Base-by-base conservation (phyloP, 2,329 filamentous ascomycete genomes). In the Coniochaeta ligniaria region DNA sequence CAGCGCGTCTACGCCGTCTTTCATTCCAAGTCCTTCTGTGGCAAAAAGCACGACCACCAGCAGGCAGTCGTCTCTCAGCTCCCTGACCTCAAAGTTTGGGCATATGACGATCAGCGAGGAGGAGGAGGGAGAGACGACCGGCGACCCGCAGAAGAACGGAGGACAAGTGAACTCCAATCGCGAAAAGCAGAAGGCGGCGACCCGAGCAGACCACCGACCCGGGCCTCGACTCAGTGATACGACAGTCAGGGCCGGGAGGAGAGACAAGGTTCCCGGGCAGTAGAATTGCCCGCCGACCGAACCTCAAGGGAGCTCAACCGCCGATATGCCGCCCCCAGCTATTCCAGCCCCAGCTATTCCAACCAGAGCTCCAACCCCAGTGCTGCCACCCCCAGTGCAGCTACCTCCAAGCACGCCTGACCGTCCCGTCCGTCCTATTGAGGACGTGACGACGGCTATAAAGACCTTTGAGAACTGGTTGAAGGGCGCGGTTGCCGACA, bases 161-260 rank as follows among this genome's bases (percentile, higher is more conserved):
- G 72, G 69, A 79, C 81, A 80, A 83, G 81, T 78, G 80, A 78
- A 71, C 68, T 72, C 74, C 65, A 68, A 63, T 14, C 47, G 17
- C 9, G 57, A 63, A 60, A 65, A 62, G 61, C 60, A 67, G 63
- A 63, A 70, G 66, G 65, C 64, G 66, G 65, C 64, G 64, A 63
- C 67, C 33, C 61, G 60, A 59, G 62, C 61, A 35, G 45, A 63
- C 64, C 61, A 59, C 62, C 67, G 24, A 52, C 26, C 36, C 64
- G 41, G 41, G 45, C 35, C 33, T 45, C 56, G 20, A 20, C n/a
- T 33, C 17, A 45, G 38, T 31, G 33, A 43, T 20, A 38, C 20
- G n/a, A 54, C 47, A 28, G 24, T 55, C 31, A 35, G 28, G 43
- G 31, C 31, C 24, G 45, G 58, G 36, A 17, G 14, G 36, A 58